phyloP scores from a whole-genome alignment of 2,329 filamentous ascomycete species.

The Fusarium heterosporum region DNA sequence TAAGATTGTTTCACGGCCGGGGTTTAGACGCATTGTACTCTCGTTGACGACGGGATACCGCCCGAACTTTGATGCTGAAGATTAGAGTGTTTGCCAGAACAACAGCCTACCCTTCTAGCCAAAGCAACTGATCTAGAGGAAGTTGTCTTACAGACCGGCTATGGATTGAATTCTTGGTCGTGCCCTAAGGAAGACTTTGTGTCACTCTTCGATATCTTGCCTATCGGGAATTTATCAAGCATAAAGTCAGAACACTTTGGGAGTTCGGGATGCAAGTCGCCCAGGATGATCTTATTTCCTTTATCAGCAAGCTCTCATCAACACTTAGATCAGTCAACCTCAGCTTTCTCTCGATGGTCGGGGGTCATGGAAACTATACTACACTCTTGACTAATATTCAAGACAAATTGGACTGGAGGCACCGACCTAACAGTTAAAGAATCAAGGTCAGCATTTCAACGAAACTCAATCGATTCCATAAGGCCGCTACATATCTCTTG shows the following conservation, averaged over 20 bases:
- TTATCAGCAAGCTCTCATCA: not conserved
- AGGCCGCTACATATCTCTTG: not conserved
- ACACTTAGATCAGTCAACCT: conserved; percentile 6
- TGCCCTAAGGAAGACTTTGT: not conserved
- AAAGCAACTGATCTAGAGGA: not conserved
- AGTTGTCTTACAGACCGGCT: not conserved
- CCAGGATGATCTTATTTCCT: conserved; percentile 3
- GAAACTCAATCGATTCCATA: not conserved
- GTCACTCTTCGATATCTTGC: conserved; percentile 13
- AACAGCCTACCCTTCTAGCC: not conserved
- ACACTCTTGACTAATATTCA: conserved; percentile 6
- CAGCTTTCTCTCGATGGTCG: not conserved
- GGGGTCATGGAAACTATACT: not conserved
- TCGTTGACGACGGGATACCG: not conserved
- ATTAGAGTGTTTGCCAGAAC: not conserved
- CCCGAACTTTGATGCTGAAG: not conserved
- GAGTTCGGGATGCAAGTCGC: not conserved
- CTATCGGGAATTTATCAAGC: accelerated
- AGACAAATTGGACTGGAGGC: conserved; percentile 10
- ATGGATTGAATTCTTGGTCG: not conserved
- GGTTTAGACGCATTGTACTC: not conserved
- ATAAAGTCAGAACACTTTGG: conserved; percentile 12
- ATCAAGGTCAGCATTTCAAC: not conserved
- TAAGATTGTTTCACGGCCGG: not conserved
- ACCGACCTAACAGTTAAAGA: not conserved